Evolutionary conservation across 495 filamentous ascomycete genomes (phyloP).

Genomic region (Cladorrhinum samala): DNA sequence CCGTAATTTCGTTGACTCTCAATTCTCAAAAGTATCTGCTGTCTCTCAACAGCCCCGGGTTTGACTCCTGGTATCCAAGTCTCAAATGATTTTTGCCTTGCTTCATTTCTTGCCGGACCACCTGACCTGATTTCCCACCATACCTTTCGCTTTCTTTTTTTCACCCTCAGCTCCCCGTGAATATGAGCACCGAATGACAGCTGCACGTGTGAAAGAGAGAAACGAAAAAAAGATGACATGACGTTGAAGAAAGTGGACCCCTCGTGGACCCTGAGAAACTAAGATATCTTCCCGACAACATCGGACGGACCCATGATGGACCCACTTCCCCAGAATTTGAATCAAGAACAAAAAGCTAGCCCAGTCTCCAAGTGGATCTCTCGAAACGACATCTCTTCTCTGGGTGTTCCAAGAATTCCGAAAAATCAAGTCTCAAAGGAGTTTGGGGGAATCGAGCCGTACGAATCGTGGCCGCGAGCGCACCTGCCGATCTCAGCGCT

Average conservation of each 20-base stretch:
- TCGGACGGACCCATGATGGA: background rate
- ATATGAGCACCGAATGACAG: background rate
- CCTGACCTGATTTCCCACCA: background rate
- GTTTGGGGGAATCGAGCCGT: background rate
- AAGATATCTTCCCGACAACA: background rate
- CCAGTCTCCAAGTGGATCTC: background rate
- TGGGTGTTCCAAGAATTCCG: background rate
- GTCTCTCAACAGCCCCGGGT: background rate
- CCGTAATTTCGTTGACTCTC: background rate
- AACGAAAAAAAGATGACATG: background rate
- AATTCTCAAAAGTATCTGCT: background rate
- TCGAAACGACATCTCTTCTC: background rate
- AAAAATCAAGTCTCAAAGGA: background rate
- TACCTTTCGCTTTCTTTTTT: background rate
- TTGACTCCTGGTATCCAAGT: background rate
- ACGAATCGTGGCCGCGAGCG: too few relatives aligned
- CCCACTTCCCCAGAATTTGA: background rate
- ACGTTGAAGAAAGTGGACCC: background rate
- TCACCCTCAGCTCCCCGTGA: background rate
- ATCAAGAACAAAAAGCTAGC: background rate
- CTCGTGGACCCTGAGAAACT: background rate
- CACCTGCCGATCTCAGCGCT: too few relatives aligned
- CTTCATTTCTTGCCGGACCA: background rate
- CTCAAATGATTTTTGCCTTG: background rate
- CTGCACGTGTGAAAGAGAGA: background rate